Evolutionary conservation across 768 basidiomycete genomes (phyloP), one percentile per base, ranked within the genome.

Genomic region (Favolaschia claudopus): DNA sequence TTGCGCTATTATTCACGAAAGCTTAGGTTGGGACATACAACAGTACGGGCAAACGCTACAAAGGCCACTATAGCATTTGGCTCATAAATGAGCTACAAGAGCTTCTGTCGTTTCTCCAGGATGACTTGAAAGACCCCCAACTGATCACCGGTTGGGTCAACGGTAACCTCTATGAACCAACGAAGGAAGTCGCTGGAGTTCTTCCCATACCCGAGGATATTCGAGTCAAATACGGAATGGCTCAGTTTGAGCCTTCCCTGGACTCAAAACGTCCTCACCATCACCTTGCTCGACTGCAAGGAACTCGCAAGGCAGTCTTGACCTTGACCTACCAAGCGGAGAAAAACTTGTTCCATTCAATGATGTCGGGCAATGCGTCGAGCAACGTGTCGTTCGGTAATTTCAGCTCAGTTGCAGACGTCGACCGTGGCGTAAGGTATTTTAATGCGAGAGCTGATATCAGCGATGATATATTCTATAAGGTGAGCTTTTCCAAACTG

Each of bases 91-190:
- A 48, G 33, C 12, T 48, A 17, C 46, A 48, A 48, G 46, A 48
- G n/a, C 29, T 48, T 9, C 32, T 45, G 14, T 5, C 43, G 3
- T 12, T 28, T 22, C 20, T 45, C 14, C 27, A 45, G 13, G 43
- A 45, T 48, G 15, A 34, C 15, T n/a, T 36, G 4, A 48, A 34
- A 24, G 25, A 19, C 22, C 55, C 34, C 10, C 40, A 31, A 15
- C 17, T 31, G 6, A 29, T 47, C 19, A 17, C 44, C 24, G 52
- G 50, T 8, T 61, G 60, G 60, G 47, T 61, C 5, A 61, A 61
- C 19, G 60, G 60, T 7, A 61, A 61, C 38, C 28, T 61, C 2
- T 61, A 61, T 34, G 44, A 56, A 28, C 31, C 22, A n/a, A 61
- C 60, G 5, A 24, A 24, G 7, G 45, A 61, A 43, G 53, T 55